Percentiles rank a stretch among this genome's conserved stretches.
phyloP scores from a whole-genome alignment of 2,329 filamentous ascomycete species.

The Purpureocillium lavendulum region DNA sequence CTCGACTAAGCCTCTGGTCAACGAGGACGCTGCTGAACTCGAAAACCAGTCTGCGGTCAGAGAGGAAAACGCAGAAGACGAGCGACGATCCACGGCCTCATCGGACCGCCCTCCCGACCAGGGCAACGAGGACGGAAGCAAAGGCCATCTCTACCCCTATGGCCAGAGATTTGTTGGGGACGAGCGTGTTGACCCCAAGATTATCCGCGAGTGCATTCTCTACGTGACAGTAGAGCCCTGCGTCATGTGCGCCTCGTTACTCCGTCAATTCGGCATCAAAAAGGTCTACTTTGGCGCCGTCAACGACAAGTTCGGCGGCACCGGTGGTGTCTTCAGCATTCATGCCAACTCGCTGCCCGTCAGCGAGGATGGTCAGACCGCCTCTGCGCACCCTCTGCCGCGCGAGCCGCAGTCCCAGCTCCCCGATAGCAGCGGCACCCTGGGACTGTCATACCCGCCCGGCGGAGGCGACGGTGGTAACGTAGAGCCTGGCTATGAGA shows the following conservation, averaged over 20 bases:
- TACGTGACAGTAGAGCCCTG: constrained; percentile 98
- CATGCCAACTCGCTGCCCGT: constrained; percentile 53
- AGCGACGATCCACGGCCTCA: too few relatives aligned
- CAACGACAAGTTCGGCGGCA: constrained; percentile 96
- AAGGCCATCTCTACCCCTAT: constrained; percentile 52
- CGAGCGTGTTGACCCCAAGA: constrained; percentile 52
- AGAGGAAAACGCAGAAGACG: too few relatives aligned
- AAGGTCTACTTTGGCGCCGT: constrained; percentile 91
- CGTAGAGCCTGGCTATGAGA: constrained; percentile 71
- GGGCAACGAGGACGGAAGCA: constrained; percentile 44
- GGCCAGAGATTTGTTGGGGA: constrained; percentile 49
- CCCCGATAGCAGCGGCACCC: constrained; percentile 24
- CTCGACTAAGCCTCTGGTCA: too few relatives aligned
- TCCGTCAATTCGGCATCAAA: constrained; percentile 80
- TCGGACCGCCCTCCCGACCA: constrained; percentile 24
- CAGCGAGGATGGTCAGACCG: constrained; percentile 24
- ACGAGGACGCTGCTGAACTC: too few relatives aligned
- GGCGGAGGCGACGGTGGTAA: constrained; percentile 51
- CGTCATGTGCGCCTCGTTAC: constrained; percentile 93
- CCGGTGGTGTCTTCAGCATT: constrained; percentile 84
- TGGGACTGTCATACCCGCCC: constrained; percentile 27
- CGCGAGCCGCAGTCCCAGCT: constrained; percentile 25
- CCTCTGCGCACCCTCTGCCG: constrained; percentile 29
- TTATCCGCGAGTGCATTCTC: constrained; percentile 65
- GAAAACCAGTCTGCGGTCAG: too few relatives aligned